phyloP scores from a whole-genome alignment of 2,329 filamentous ascomycete genomes.

The Hypomyces perniciosus region DNA sequence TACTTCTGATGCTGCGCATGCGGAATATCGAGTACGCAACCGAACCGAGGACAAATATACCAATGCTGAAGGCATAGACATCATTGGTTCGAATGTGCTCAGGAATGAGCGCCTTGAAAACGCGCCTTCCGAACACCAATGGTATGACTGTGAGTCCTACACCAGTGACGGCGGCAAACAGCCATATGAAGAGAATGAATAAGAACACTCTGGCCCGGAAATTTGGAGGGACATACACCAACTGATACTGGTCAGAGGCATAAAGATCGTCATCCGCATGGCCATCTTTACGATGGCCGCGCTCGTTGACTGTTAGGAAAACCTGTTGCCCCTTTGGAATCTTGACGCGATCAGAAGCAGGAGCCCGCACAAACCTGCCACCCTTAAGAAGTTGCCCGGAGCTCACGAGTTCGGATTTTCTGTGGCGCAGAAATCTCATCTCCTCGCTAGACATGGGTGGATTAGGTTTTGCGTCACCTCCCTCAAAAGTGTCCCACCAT shows the following conservation, averaged over 20 bases:
- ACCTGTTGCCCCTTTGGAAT: slow-evolving; percentile 79
- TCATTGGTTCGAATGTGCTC: slow-evolving; percentile 75
- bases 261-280: slow-evolving; percentile 45
- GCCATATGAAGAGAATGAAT: slow-evolving; percentile 87
- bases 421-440: slow-evolving; percentile 30
- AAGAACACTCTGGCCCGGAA: slow-evolving; percentile 75
- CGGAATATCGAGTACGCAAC: slow-evolving; percentile 57
- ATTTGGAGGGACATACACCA: slow-evolving; percentile 76
- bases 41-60: slow-evolving; percentile 73
- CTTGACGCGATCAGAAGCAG: slow-evolving; percentile 89
- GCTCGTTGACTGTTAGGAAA: slow-evolving; percentile 67
- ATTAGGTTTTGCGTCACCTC: slow-evolving; percentile 39
- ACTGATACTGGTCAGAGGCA: slow-evolving; percentile 56
- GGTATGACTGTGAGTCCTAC: slow-evolving; percentile 81
- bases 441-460: slow-evolving; percentile 30
- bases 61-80: slow-evolving; percentile 91
- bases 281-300: slow-evolving; percentile 58
- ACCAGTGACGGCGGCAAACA: slow-evolving; percentile 84
- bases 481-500: slow-evolving; percentile 52
- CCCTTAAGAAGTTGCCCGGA: slow-evolving; percentile 56
- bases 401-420: slow-evolving; percentile 41
- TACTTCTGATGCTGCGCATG: slow-evolving; percentile 33
- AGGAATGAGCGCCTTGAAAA: slow-evolving; percentile 71
- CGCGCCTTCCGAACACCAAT: slow-evolving; percentile 71
- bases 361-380: slow-evolving; percentile 83